phyloP scores from a whole-genome alignment of 2,329 filamentous ascomycete species.

The Penicillium sp. region DNA sequence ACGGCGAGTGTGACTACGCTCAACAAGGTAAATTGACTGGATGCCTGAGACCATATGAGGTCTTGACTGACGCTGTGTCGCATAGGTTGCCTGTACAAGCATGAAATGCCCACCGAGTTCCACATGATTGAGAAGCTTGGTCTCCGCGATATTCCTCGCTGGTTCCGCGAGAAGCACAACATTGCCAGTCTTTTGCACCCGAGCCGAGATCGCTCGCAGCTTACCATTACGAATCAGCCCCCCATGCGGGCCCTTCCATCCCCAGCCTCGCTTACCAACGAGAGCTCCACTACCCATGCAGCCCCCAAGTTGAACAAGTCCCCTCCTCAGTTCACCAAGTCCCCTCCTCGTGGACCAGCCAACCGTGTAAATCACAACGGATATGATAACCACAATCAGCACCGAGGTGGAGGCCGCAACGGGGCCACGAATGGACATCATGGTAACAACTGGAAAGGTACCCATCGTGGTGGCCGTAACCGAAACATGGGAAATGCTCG shows the following conservation, averaged over 20 bases:
- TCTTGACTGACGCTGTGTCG: background rate
- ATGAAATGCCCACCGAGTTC: conserved; percentile 77
- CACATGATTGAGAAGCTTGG: conserved; percentile 67
- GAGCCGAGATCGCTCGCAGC: conserved; percentile 12
- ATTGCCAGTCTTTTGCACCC: conserved; percentile 30
- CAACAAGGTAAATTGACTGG: conserved; percentile 58
- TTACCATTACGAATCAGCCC: conserved; percentile 22
- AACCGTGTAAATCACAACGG: background rate
- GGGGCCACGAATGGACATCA: background rate
- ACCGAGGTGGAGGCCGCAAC: background rate
- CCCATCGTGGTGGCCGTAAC: background rate
- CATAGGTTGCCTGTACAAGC: conserved; percentile 76
- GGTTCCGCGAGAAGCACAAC: conserved; percentile 53
- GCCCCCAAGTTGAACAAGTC: background rate
- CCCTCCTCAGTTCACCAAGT: background rate
- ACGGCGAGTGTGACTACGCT: conserved; percentile 78
- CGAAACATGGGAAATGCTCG: background rate
- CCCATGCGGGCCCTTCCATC: background rate
- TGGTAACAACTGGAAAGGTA: background rate
- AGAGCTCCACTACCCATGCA: background rate
- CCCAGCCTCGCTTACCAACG: conserved; percentile 1
- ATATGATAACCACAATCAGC: background rate
- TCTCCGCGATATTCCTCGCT: conserved; percentile 56
- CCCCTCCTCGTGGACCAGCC: conserved; percentile 1
- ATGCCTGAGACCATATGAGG: background rate